These are phyloP conservation scores for Chaetoceros tenuissimus DNA, from an alignment of 108 stramenopile species.

Conservation along the genomic window DNA sequence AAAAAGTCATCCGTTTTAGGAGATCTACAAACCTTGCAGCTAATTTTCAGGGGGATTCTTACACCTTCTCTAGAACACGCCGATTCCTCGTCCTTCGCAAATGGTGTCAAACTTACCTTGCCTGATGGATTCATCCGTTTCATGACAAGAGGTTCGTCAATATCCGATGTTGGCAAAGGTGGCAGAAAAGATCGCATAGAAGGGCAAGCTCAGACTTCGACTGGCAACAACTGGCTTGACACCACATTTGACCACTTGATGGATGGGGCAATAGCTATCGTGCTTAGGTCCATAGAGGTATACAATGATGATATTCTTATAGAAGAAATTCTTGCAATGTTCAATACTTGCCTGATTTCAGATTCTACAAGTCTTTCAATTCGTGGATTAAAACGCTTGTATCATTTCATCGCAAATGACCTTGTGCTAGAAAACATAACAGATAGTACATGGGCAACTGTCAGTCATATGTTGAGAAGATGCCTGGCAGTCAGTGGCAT, in stretches of 20 bases:
- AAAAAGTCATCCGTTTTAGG: conserved; percentile 23
- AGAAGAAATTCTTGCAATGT: conserved; percentile 75
- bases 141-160: conserved; percentile 18
- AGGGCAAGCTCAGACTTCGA: background rate
- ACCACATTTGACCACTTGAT: conserved; percentile 73
- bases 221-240: conserved; percentile 46
- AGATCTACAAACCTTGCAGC: conserved; percentile 66
- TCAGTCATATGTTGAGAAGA: conserved; percentile 73
- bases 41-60: conserved; percentile 72
- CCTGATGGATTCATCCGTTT: conserved; percentile 74
- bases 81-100: conserved; percentile 7
- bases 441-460: conserved; percentile 78
- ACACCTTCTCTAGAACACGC: conserved; percentile 64
- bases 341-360: conserved; percentile 74
- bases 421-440: conserved; percentile 35
- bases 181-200: conserved; percentile 6
- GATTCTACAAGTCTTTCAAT: conserved; percentile 70
- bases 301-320: conserved; percentile 55
- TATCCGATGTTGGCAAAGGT: conserved; percentile 3
- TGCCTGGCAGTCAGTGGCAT: conserved; percentile 56
- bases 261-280: conserved; percentile 70
- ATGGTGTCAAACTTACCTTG: conserved; percentile 32
- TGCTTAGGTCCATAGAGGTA: conserved; percentile 43
- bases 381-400: conserved; percentile 56
- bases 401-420: conserved; percentile 65